phyloP scores from a whole-genome alignment of 2,329 filamentous ascomycete species.

The Eutypa lata region DNA sequence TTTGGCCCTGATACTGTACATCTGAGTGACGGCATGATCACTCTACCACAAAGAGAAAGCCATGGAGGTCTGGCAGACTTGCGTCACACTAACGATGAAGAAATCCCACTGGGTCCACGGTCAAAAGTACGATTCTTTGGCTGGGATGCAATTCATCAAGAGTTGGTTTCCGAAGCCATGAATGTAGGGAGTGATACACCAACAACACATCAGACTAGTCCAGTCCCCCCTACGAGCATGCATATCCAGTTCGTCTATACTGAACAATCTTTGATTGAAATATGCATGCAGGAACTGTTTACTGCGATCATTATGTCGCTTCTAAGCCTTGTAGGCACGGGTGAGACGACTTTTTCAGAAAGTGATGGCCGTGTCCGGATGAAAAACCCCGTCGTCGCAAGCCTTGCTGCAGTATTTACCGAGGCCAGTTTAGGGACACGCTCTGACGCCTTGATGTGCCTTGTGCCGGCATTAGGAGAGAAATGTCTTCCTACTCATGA shows the following conservation, averaged over 20 bases:
- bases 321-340: background rate
- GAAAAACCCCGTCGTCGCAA: background rate
- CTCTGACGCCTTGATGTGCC: constrained; percentile 7
- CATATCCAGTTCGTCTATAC: background rate
- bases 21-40: background rate
- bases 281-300: constrained; percentile 14
- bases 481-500: background rate
- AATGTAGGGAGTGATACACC: too few species aligned
- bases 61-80: background rate
- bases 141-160: background rate
- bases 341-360: background rate
- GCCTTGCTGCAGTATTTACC: constrained; percentile 10
- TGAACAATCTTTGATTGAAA: constrained; percentile 8
- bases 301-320: background rate
- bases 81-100: background rate
- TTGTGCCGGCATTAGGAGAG: background rate
- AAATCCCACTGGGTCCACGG: background rate
- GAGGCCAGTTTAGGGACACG: constrained; percentile 7
- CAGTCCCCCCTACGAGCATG: background rate
- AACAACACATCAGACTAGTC: too few species aligned
- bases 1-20: constrained; percentile 3
- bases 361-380: background rate
- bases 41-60: background rate
- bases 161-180: background rate
- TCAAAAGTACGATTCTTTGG: background rate